These are phyloP conservation scores for Penicillium egyptiacum DNA, from an alignment of 495 filamentous ascomycete genomes.

Conservation along the genomic window DNA sequence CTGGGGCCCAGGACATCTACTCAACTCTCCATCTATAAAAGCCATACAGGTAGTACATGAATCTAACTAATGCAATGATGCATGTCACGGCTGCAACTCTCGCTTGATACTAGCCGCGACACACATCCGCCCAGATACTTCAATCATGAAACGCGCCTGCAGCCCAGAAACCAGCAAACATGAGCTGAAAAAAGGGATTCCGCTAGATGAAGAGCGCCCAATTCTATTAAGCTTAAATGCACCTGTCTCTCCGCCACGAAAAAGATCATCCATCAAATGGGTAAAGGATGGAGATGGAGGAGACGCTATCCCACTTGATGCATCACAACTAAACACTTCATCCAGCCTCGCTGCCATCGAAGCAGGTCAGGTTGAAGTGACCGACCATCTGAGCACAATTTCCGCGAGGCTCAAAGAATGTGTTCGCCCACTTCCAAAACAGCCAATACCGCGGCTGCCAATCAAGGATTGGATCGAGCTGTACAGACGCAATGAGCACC, in stretches of 20 bases:
- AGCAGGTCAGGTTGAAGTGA: conserved; percentile 52
- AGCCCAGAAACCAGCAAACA: conserved; percentile 15
- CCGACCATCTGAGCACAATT: conserved; percentile 56
- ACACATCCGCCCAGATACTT: background rate
- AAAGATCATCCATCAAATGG: background rate
- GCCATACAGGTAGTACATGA: background rate
- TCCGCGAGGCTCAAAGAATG: conserved; percentile 39
- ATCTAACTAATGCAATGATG: background rate
- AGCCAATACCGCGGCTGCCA: conserved; percentile 36
- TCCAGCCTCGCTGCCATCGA: conserved; percentile 53
- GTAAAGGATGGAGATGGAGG: background rate
- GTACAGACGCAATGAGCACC: conserved; percentile 51
- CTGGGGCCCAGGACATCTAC: background rate
- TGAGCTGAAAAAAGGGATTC: background rate
- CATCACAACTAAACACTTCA: background rate
- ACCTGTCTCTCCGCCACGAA: conserved; percentile 23
- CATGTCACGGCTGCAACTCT: background rate
- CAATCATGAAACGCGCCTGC: conserved; percentile 22
- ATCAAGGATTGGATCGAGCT: conserved; percentile 51
- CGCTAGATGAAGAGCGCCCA: background rate
- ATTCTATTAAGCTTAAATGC: conserved; percentile 12
- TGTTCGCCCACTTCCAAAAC: conserved; percentile 7
- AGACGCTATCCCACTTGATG: background rate
- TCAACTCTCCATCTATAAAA: background rate
- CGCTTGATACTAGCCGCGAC: background rate